phyloP scores from a whole-genome alignment of 2,329 filamentous ascomycete genomes.

The Tolypocladium guangdongense region DNA sequence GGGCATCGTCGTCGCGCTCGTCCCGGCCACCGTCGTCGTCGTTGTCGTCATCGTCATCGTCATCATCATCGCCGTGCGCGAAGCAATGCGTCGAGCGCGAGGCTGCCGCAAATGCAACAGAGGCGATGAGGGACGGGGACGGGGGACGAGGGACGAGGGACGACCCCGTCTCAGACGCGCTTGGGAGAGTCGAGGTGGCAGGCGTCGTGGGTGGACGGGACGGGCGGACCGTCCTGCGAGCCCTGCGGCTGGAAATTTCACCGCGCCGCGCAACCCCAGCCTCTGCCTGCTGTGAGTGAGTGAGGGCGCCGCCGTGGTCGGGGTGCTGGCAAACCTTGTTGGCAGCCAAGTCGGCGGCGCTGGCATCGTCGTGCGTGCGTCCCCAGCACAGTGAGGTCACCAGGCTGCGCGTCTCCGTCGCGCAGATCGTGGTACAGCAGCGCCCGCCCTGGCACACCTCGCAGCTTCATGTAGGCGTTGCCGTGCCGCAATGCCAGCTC shows the following conservation, averaged over 20 bases:
- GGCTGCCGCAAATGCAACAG: background rate
- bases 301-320: too few relatives aligned
- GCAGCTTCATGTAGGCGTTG: background rate
- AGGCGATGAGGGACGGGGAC: too few relatives aligned
- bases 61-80: background rate
- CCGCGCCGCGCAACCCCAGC: background rate
- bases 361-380: background rate
- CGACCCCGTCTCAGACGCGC: background rate
- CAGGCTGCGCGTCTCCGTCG: background rate
- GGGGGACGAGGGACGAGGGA: too few relatives aligned
- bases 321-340: background rate
- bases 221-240: background rate
- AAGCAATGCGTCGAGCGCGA: background rate
- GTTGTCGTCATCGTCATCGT: background rate
- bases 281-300: too few relatives aligned
- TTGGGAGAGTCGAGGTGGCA: background rate
- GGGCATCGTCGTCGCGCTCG: background rate
- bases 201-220: background rate
- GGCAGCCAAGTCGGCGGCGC: background rate
- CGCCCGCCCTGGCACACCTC: background rate
- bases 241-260: background rate
- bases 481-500: background rate
- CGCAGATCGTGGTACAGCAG: background rate
- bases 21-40: background rate
- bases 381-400: background rate